Evolutionary conservation across 495 filamentous ascomycete species (phyloP), one percentile per base, ranked within the genome.

Genomic region (Hypoxylon perforatum): DNA sequence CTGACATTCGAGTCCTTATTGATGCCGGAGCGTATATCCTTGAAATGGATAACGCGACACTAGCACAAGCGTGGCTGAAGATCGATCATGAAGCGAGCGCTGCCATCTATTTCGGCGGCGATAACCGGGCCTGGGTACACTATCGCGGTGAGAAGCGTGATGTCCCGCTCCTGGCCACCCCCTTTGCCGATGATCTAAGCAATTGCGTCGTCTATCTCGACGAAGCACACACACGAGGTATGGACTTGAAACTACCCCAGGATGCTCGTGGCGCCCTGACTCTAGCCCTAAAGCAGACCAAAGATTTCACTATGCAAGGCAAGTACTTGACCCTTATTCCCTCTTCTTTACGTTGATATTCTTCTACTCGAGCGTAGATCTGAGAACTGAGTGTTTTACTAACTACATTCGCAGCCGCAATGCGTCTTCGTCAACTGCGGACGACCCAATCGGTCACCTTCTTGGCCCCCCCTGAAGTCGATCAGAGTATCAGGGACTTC

Each of bases 11-110:
- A 2, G 67, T 85, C 0, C 70, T 87, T 0, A 85, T 85, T 14
- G 84, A 86, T 60, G 82, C 81, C 1, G 84, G 84, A 0, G 84
- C 84, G 0, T 77, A 80, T 4, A 82, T 84, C 33, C 74, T 86
- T 0, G 80, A 85, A 44, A 82, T 80, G 71, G 68, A 76, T 33
- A 82, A 82, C 46, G 46, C 63, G 2, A 68, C 55, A 0, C 72
- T 89, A 0, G 85, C 73, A 0, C 70, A 65, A 15, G 65, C 61
- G 0, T 90, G 87, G 87, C 71, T 90, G 0, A 18, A 63, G 7
- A 64, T 76, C 0, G 77, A 80, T 57, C 4, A 22, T 25, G 15
- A 71, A 65, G 51, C 77, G 49, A 66, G 76, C 67, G 72, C 74
- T 1, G 77, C 70, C 0, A 47, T 79, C 2, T 79, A 75, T 59